Percentiles rank a stretch among this genome's conserved stretches.
Evolutionary conservation across 306 rosid genomes (phyloP).

Genomic region (Arachis stenosperma): DNA sequence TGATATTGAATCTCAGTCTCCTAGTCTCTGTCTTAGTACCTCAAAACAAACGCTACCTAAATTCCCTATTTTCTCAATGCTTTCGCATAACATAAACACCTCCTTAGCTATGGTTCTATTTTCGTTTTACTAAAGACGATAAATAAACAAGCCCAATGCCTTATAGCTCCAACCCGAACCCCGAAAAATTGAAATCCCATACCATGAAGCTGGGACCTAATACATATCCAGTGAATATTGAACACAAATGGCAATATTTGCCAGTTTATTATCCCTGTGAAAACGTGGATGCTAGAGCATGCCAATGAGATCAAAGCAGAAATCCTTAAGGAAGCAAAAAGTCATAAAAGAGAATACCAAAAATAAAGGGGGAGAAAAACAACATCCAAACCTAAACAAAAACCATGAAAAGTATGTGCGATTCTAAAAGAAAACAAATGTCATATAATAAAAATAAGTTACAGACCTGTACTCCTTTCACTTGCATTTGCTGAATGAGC

Average conservation of each 20-base stretch:
- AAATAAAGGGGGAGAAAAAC: constrained; percentile 3
- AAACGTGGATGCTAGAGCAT: not conserved
- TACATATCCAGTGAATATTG: not conserved
- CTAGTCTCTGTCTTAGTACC: too few species aligned
- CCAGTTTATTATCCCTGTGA: constrained; percentile 5
- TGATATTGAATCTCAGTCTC: too few species aligned
- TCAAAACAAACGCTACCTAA: too few species aligned
- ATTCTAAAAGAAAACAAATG: not conserved
- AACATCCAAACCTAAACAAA: constrained; percentile 5
- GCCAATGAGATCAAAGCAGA: not conserved
- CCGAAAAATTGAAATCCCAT: too few species aligned
- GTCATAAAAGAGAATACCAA: not conserved
- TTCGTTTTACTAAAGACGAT: not conserved
- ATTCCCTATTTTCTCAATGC: not conserved
- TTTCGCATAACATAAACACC: not conserved
- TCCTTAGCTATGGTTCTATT: not conserved
- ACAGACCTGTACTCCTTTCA: constrained; percentile 89
- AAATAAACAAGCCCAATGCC: too few species aligned
- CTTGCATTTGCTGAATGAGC: constrained; percentile 99
- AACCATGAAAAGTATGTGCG: not conserved
- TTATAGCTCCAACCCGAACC: too few species aligned
- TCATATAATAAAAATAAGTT: constrained; percentile 16
- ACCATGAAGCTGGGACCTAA: too few species aligned
- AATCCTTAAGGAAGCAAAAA: not conserved
- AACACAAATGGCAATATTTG: not conserved